phyloP scores from a whole-genome alignment of 768 basidiomycete species.

The Russula ochroleuca region DNA sequence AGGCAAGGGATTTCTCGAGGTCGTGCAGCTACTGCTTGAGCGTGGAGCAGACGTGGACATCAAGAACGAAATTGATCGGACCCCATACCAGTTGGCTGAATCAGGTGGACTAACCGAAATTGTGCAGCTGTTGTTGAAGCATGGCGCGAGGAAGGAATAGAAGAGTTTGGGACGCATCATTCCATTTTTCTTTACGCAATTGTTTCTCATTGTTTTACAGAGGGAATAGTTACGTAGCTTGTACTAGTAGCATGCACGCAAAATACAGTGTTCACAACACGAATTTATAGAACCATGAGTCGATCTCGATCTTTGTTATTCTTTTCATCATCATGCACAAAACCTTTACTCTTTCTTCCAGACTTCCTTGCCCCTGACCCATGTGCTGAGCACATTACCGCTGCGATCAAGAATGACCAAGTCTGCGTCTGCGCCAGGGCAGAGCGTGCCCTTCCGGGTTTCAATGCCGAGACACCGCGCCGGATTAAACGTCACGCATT shows the following conservation, averaged over 20 bases:
- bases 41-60: neutral
- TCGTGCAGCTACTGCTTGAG: neutral
- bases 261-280: too few relatives aligned
- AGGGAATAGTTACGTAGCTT: neutral
- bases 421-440: constrained; percentile 83
- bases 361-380: constrained; percentile 72
- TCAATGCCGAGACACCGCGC: constrained; percentile 81
- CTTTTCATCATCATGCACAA: neutral
- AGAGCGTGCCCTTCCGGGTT: constrained; percentile 72
- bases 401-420: constrained; percentile 67
- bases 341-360: constrained; percentile 44
- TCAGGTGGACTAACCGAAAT: neutral
- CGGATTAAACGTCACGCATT: constrained; percentile 81
- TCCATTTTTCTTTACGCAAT: neutral
- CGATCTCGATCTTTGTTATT: too few relatives aligned
- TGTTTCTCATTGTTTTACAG: neutral
- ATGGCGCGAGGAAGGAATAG: neutral
- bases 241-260: neutral
- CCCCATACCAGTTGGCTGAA: neutral
- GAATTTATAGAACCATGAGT: too few relatives aligned
- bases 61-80: neutral
- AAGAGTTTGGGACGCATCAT: neutral
- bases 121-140: neutral
- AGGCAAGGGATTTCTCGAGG: rapidly evolving
- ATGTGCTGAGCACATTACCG: constrained; percentile 64